Base-by-base conservation (phyloP, 257 asterid species). In the Scutellaria galericulata region DNA sequence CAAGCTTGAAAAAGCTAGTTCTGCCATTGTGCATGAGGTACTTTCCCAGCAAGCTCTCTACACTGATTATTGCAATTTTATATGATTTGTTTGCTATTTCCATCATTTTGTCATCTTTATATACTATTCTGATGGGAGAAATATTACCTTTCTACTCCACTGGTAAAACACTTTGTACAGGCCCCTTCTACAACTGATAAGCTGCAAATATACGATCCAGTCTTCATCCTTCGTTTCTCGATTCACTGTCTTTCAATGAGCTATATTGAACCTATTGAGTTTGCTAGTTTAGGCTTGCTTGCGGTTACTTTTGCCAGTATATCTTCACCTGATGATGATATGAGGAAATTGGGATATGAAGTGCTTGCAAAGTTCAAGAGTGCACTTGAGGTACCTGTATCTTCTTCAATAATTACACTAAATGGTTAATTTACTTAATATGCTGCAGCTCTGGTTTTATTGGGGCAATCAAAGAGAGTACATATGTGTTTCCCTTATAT, bases 231-330 rank as follows among this genome's bases (percentile, higher is more conserved):
- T 72, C 91, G 78, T 60, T 89, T 93, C 78, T 86, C 96, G 22
- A 78, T 83, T 63, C 96, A 93, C 78, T 82, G 96, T 80, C 96
- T 93, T 71, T 81, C 95, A 14, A 72, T 81, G 91, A 79, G 86
- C 72, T 93, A 84, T 69, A 72, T 89, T 52, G 97, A 93, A 72
- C 96, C 97, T n/a, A 60, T 82, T 74, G 97, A 93, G 84, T 91
- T 86, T 76, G 94, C 93, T 81, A 84, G 90, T 84, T 81, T 86
- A 56, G 98, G 98, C 73, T 80, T 93, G 88, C 97, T 93, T 78
- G 96, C 89, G 6, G 80, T 91, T 82, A 50, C 91, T 35, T 79
- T 91, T 84, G 95, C 84, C 76, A 89, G 91, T 76, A 70, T 91
- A 73, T 91, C 98, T 82, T 91, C 97, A 41, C 87, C 87, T 13